A percentile compares a stretch with the other conserved stretches of the same genome.
These are phyloP conservation scores for Gnomoniopsis sp. DNA, from an alignment of 2,329 filamentous ascomycete genomes.

Conservation along the genomic window DNA sequence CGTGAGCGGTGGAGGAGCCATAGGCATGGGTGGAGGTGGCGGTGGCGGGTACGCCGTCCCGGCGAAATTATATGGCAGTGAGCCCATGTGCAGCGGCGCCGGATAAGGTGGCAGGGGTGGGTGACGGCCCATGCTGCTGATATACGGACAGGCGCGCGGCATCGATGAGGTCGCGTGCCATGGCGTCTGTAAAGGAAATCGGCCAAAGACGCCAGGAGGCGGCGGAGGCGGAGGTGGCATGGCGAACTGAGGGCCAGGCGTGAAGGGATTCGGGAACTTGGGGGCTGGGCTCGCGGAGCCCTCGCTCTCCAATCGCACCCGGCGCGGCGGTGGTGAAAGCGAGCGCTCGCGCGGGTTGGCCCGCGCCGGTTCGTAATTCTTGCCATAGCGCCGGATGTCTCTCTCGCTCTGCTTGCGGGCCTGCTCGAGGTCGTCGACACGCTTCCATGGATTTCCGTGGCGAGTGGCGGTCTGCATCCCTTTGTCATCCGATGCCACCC, in stretches of 20 bases:
- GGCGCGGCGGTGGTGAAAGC: not conserved
- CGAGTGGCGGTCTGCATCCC: constrained; percentile 13
- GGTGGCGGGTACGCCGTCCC: not conserved
- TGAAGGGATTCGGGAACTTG: constrained; percentile 1
- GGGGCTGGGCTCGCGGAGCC: not conserved
- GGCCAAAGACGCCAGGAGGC: not conserved
- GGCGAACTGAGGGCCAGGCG: not conserved
- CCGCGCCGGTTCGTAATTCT: not conserved
- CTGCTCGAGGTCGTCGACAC: constrained; percentile 20
- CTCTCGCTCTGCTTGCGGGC: constrained; percentile 3
- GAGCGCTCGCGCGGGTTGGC: not conserved
- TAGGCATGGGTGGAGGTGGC: not conserved
- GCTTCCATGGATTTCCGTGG: constrained; percentile 23
- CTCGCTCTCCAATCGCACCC: not conserved
- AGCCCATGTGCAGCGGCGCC: too few species aligned
- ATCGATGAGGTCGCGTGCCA: not conserved
- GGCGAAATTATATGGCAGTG: too few species aligned
- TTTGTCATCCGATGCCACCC: constrained; percentile 7
- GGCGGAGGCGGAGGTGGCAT: not conserved
- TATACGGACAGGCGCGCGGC: not conserved
- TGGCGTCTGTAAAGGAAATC: not conserved
- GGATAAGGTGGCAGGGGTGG: not conserved
- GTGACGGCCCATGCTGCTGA: not conserved
- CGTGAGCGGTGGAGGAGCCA: not conserved
- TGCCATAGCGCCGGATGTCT: constrained; percentile 2